A percentile compares a stretch with the other conserved stretches of the same genome.
phyloP scores from a whole-genome alignment of 345 rosid species.

The Eucalyptus cloeziana region DNA sequence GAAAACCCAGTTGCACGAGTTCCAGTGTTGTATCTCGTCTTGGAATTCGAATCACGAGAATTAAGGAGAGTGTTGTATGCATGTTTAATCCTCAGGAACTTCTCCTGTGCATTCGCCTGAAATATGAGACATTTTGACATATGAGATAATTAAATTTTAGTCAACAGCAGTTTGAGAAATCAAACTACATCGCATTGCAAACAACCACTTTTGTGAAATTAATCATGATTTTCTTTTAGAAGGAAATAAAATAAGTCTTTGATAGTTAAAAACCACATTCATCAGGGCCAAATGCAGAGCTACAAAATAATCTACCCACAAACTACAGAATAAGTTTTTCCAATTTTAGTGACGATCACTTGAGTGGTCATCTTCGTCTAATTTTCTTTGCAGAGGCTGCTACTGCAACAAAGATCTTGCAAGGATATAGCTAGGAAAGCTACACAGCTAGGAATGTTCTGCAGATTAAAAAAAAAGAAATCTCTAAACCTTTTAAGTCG shows the following conservation, averaged over 20 bases:
- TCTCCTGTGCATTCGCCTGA: constrained; percentile 75
- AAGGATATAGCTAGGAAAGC: background rate
- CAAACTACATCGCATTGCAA: background rate
- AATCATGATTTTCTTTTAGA: background rate
- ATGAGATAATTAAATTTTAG: background rate
- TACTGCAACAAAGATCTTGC: background rate
- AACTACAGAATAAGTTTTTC: background rate
- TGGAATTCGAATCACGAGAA: background rate
- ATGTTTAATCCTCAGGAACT: constrained; percentile 53
- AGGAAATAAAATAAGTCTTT: background rate
- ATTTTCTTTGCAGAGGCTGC: background rate
- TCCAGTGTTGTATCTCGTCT: constrained; percentile 18
- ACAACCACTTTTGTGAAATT: background rate
- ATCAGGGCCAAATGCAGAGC: background rate
- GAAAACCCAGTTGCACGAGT: constrained; percentile 48
- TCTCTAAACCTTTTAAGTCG: background rate
- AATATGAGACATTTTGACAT: background rate
- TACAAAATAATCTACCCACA: background rate
- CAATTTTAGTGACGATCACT: background rate
- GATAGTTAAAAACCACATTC: background rate
- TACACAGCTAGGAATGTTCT: background rate
- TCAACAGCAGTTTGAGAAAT: background rate
- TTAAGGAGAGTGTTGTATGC: constrained; percentile 56
- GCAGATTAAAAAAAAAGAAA: background rate
- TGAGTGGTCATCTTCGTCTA: background rate